Evolutionary conservation across 176 grass and related monocot species (phyloP), one percentile per base, ranked within the genome.

Genomic region (Juncus effusus): DNA sequence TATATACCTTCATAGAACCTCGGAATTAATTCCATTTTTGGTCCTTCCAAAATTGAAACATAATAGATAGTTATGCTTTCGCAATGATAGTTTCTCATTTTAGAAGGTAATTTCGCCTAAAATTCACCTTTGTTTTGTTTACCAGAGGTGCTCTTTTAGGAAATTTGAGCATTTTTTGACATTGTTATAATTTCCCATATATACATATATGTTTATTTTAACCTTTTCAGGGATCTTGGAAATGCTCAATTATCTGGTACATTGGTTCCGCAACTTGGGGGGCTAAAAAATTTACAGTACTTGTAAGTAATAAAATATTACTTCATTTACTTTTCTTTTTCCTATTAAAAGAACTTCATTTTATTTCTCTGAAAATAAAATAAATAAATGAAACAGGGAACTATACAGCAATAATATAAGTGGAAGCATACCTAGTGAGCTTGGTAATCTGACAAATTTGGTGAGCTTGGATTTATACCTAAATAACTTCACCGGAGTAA

Each of bases 401-500:
- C 71, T 91, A 64, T 91, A 91, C 69, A 91, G 80, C 73, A 91
- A 91, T 74, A 91, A 65, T 65, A 81, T 91, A 65, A 87, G 77
- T 65, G 88, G 88, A 51, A 72, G 73, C 59, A 78, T 91, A 69
- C 84, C 84, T n/a, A 69, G 68, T 81, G 84, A 87, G 69, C 84
- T 91, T 19, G 88, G 88, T 49, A 84, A 91, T 76, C 70, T 91
- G 42, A 87, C 78, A 68, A 91, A 81, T 60, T 73, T 91, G 53
- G 81, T 87, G 59, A 91, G 84, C 82, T 84, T 91, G 88, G 88
- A 91, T 81, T 82, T 91, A 12, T 91, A 91, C 40, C 76, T 87
- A 55, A 91, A 91, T 62, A 74, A 59, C 5, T 81, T 91, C 56
- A 84, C 65, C 54, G 78, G 81, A 42, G 3, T 0, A 41, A 87